Percentiles rank a stretch among this genome's conserved stretches.
Conservation (phyloP, 768 basidiomycete genomes). For the Lactarius pseudohatsudake region DNA sequence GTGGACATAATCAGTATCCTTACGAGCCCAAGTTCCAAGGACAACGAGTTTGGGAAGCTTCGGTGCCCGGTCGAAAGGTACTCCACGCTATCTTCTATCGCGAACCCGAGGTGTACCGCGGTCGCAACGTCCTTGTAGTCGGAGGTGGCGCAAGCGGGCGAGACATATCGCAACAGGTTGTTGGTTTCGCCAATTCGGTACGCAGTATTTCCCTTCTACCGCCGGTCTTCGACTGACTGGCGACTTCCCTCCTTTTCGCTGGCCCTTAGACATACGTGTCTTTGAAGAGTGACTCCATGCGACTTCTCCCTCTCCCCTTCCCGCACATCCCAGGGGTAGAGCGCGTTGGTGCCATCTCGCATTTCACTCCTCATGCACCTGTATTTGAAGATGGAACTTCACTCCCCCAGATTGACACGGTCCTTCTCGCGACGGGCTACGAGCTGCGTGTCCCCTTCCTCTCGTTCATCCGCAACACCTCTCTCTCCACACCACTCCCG, state of each 20-base stretch:
- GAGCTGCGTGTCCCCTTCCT: conserved; percentile 54
- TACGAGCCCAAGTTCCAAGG: conserved; percentile 40
- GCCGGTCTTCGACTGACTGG: conserved; percentile 32
- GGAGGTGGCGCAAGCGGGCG: conserved; percentile 48
- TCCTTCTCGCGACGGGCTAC: conserved; percentile 60
- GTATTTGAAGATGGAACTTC: conserved; percentile 38
- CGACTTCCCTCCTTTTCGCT: conserved; percentile 19
- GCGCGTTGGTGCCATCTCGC: background rate
- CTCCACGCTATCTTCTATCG: conserved; percentile 41
- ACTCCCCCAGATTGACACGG: background rate
- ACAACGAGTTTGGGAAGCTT: conserved; percentile 48
- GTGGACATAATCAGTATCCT: conserved; percentile 56
- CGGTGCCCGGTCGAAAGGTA: conserved; percentile 39
- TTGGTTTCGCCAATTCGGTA: conserved; percentile 51
- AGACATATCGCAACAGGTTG: conserved; percentile 47
- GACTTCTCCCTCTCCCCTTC: conserved; percentile 7
- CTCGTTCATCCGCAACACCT: conserved; percentile 29
- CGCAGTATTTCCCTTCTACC: conserved; percentile 29
- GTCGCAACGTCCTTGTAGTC: conserved; percentile 49
- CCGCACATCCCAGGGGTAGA: background rate
- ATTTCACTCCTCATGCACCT: conserved; percentile 34
- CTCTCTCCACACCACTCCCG: conserved; percentile 18
- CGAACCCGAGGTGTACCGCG: conserved; percentile 42
- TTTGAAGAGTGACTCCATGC: background rate
- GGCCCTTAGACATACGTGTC: background rate